Conservation (phyloP, 495 filamentous ascomycete genomes). For the Chaetomium fimeti region DNA sequence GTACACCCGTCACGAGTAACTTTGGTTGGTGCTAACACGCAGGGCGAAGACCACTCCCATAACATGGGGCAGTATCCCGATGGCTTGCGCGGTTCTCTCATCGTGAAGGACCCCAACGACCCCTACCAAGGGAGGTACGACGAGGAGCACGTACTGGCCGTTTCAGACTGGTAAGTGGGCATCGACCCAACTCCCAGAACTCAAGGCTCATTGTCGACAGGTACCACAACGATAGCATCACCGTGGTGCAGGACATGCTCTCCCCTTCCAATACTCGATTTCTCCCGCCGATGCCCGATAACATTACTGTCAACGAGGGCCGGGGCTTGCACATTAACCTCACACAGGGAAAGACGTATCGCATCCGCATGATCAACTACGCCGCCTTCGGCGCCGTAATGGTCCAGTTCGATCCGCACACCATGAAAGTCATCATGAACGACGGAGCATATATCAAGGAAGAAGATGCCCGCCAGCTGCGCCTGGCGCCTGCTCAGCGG, state of each 20-base stretch:
- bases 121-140: slow-evolving; percentile 65
- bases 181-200: slow-evolving; percentile 7
- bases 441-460: slow-evolving; percentile 46
- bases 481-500: slow-evolving; percentile 61
- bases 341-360: slow-evolving; percentile 70
- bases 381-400: slow-evolving; percentile 60
- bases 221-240: slow-evolving; percentile 58
- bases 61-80: slow-evolving; percentile 71
- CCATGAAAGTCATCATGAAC: slow-evolving; percentile 59
- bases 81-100: slow-evolving; percentile 68
- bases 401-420: slow-evolving; percentile 62
- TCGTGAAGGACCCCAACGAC: slow-evolving; percentile 65
- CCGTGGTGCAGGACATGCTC: slow-evolving; percentile 55
- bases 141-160: slow-evolving; percentile 55
- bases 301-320: slow-evolving; percentile 65
- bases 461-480: slow-evolving; percentile 38
- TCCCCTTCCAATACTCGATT: slow-evolving; percentile 51
- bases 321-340: slow-evolving; percentile 57
- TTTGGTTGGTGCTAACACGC: slow-evolving; percentile 22
- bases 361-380: slow-evolving; percentile 72
- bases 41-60: slow-evolving; percentile 64
- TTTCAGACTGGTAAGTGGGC: slow-evolving; percentile 63
- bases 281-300: slow-evolving; percentile 60
- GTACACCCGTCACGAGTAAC: slow-evolving; percentile 38
- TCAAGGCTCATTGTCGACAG: slow-evolving; percentile 36